Percentiles rank a stretch among this genome's conserved stretches.
These are phyloP conservation scores for Tricholoma bakamatsutake DNA, from an alignment of 768 basidiomycete genomes.

Conservation along the genomic window DNA sequence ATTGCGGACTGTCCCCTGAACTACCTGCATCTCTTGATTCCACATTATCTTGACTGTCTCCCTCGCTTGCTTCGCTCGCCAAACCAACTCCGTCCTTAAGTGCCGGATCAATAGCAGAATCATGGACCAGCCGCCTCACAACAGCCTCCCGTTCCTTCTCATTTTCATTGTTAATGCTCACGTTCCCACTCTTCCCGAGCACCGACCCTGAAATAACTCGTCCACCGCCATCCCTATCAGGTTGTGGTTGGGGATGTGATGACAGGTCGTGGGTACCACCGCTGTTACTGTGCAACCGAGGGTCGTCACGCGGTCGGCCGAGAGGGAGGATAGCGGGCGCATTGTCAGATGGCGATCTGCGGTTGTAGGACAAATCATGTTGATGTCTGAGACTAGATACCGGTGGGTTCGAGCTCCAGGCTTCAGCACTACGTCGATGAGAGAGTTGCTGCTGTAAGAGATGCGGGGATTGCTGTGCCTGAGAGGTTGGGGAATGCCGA, in stretches of 20 bases:
- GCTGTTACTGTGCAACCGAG: conserved; percentile 22
- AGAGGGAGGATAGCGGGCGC: conserved; percentile 25
- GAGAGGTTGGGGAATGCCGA: conserved; percentile 7
- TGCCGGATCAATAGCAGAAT: conserved; percentile 11
- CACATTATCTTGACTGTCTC: conserved; percentile 7
- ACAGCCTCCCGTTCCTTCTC: conserved; percentile 18
- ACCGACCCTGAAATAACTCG: conserved; percentile 16
- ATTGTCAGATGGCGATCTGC: conserved; percentile 17
- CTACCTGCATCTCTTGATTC: conserved; percentile 14
- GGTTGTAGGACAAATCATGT: conserved; percentile 21
- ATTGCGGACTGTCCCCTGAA: conserved; percentile 30
- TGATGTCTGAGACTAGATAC: conserved; percentile 23
- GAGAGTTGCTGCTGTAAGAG: conserved; percentile 9
- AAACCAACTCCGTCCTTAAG: conserved; percentile 4
- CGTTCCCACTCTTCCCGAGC: conserved; percentile 16
- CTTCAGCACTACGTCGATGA: conserved; percentile 28
- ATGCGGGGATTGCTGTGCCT: conserved; percentile 10
- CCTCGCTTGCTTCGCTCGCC: background rate
- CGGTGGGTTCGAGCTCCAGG: conserved; percentile 19
- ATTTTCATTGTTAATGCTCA: conserved; percentile 18
- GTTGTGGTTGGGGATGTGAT: conserved; percentile 4
- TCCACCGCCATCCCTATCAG: conserved; percentile 13
- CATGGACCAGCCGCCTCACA: conserved; percentile 8
- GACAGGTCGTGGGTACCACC: conserved; percentile 6
- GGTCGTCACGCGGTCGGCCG: conserved; percentile 31